phyloP scores from a whole-genome alignment of 164 flowering plant genomes.

The Nymphaea thermarum region DNA sequence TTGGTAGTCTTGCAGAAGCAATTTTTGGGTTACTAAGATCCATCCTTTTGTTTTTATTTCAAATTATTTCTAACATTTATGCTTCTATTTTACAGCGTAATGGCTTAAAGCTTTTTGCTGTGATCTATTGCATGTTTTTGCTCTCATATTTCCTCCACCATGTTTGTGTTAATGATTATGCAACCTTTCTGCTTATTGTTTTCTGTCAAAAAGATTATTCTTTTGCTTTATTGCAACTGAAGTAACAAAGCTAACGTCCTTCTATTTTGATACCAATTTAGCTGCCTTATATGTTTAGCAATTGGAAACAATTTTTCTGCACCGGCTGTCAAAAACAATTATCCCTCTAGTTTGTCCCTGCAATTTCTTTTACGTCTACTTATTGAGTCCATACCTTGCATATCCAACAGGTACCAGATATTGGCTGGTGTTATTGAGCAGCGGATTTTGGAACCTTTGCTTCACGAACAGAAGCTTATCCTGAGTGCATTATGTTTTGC shows the following conservation, averaged over 20 bases:
- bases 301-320: too few relatives aligned
- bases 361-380: background rate
- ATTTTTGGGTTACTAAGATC: background rate
- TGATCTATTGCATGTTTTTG: too few relatives aligned
- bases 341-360: background rate
- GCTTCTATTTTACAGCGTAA: constrained; percentile 52
- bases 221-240: too few relatives aligned
- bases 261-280: too few relatives aligned
- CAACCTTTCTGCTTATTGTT: too few relatives aligned
- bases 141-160: too few relatives aligned
- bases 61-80: background rate
- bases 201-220: too few relatives aligned
- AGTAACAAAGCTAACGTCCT: too few relatives aligned
- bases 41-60: background rate
- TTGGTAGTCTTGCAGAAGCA: constrained; percentile 32
- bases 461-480: constrained; percentile 73
- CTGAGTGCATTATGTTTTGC: constrained; percentile 86
- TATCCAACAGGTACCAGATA: constrained; percentile 67
- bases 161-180: too few relatives aligned
- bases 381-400: background rate
- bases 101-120: constrained; percentile 90
- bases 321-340: background rate
- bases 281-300: too few relatives aligned
- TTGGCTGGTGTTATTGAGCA: constrained; percentile 93
- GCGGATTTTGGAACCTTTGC: constrained; percentile 71